phyloP scores from a whole-genome alignment of 805 yeast species.

The Metschnikowia baotianmanensis region DNA sequence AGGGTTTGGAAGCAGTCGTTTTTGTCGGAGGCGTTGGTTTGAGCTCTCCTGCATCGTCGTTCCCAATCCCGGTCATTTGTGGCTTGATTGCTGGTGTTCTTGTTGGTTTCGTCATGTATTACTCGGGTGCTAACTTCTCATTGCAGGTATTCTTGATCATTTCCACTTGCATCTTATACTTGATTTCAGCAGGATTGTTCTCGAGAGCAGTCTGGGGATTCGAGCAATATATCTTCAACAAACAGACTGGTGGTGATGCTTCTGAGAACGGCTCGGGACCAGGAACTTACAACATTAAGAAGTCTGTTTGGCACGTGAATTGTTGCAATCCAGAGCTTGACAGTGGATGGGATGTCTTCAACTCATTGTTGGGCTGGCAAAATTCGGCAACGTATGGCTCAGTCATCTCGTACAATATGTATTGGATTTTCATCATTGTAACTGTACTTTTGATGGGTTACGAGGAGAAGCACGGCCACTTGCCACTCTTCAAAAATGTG shows the following conservation, averaged over 20 bases:
- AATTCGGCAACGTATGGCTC: conserved; percentile 97
- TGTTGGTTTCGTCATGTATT: conserved; percentile 72
- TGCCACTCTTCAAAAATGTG: conserved; percentile 54
- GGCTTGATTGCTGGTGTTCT: conserved; percentile 78
- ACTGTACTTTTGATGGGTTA: conserved; percentile 60
- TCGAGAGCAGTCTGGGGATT: conserved; percentile 93
- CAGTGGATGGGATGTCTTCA: conserved; percentile 96
- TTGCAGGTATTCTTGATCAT: conserved; percentile 82
- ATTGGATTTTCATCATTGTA: conserved; percentile 67
- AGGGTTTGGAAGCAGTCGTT: conserved; percentile 65
- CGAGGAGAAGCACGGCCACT: conserved; percentile 81
- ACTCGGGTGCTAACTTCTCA: conserved; percentile 80
- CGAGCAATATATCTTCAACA: conserved; percentile 63
- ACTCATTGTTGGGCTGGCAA: conserved; percentile 79
- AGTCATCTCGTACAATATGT: conserved; percentile 39
- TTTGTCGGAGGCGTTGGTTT: conserved; percentile 47
- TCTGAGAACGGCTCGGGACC: conserved; percentile 92
- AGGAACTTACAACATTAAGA: conserved; percentile 82
- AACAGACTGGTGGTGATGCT: conserved; percentile 88
- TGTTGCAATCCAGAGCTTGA: conserved; percentile 81
- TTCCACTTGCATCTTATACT: conserved; percentile 86
- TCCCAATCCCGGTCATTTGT: conserved; percentile 86
- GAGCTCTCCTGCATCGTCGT: conserved; percentile 42
- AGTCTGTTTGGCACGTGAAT: conserved; percentile 92
- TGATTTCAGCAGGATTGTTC: too few relatives aligned